A percentile compares a stretch with the other conserved stretches of the same genome.
phyloP scores from a whole-genome alignment of 225 moss, liverwort and hornwort species.

The Bryoerythrophyllum caledonicum region DNA sequence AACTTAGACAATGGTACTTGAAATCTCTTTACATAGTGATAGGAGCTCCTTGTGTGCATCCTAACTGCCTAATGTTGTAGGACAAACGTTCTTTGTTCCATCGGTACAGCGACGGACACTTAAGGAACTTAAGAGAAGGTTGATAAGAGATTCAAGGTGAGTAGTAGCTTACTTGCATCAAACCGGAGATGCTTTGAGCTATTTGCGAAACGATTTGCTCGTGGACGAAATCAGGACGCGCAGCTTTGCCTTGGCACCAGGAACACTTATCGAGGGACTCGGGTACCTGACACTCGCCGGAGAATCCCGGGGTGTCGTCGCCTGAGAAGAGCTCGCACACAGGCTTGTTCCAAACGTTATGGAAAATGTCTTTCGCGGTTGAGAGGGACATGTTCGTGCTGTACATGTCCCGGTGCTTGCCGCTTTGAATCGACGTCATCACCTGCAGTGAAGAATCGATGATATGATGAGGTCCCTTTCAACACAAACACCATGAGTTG shows the following conservation, averaged over 20 bases:
- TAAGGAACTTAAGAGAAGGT: too few relatives aligned
- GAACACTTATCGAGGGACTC: conserved; percentile 47
- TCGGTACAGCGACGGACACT: too few relatives aligned
- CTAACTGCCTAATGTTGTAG: too few relatives aligned
- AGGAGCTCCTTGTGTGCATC: too few relatives aligned
- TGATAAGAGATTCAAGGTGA: too few relatives aligned
- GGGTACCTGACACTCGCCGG: conserved; percentile 58
- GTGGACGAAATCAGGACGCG: conserved; percentile 73
- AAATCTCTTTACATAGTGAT: too few relatives aligned
- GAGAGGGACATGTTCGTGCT: conserved; percentile 82
- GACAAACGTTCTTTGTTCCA: too few relatives aligned
- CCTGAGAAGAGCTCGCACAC: conserved; percentile 87
- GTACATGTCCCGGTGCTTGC: conserved; percentile 57
- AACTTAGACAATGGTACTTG: too few relatives aligned
- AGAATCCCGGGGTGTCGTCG: conserved; percentile 72
- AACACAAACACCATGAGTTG: conserved; percentile 3
- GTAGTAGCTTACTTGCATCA: conserved; percentile 76
- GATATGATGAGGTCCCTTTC: conserved; percentile 8
- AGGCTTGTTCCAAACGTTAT: conserved; percentile 78
- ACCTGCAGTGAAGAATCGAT: conserved; percentile 52
- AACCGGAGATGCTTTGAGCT: conserved; percentile 74
- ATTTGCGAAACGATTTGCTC: conserved; percentile 92
- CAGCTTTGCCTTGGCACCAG: conserved; percentile 78
- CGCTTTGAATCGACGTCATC: conserved; percentile 70
- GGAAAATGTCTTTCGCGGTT: conserved; percentile 77